Base-by-base conservation (phyloP, 2,329 filamentous ascomycete species). In the Trichoderma sp. region DNA sequence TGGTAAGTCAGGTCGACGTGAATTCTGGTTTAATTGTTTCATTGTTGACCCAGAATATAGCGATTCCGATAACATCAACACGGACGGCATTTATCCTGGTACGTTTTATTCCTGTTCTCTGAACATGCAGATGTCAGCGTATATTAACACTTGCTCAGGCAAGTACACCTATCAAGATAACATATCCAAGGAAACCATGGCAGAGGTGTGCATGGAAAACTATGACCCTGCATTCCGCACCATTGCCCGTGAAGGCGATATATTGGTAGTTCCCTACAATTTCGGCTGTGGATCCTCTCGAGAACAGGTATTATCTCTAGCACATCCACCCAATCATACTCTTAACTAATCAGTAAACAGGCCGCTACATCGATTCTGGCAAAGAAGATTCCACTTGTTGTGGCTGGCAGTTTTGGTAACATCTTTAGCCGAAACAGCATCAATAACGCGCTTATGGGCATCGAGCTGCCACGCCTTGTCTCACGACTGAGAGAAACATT, bases 161-260 rank as follows among this genome's bases (percentile, higher is more conserved):
- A 94, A 94, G 77, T 94, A 93, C 79, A 97, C 94, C 0, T 98
- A 98, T 80, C 93, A 96, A 77, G 94, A 98, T 76, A 86, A 92
- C 74, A 85, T 98, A 1, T 82, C 91, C 0, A 83, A 81, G 0
- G 90, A 93, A 70, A 88, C 88, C 68, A 97, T 98, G 95, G 93
- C 93, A 0, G 83, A 91, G 72, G 94, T 94, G 0, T 94, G 91
- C 79, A 97, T 98, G 94, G 87, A 91, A 77, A 98, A 98, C 84
- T 98, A 97, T 81, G 95, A 98, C 77, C 81, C 86, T 0, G 77
- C 83, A 0, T 97, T 97, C 77, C 79, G 84, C 11, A 78, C 81
- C 1, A 83, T 90, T 43, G 90, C 91, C 56, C 86, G 86, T 72
- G 77, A 87, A 0, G 89, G 88, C 59, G 94, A 98, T 75, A 92